Percentiles rank a stretch among this genome's conserved stretches.
phyloP scores from a whole-genome alignment of 495 filamentous ascomycete genomes.

The Penicillium paradoxum region DNA sequence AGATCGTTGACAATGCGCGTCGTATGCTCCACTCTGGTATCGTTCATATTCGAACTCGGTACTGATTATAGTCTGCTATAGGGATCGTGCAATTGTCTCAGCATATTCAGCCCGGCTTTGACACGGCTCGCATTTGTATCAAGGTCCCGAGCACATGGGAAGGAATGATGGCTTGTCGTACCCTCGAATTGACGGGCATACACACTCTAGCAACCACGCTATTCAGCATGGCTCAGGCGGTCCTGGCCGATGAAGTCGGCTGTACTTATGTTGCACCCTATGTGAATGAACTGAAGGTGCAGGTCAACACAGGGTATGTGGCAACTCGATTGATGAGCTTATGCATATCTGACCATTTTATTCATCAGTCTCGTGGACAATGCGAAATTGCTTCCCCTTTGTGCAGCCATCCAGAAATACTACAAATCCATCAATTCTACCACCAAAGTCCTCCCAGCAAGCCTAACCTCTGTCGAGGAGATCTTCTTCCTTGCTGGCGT shows the following conservation, averaged over 20 bases:
- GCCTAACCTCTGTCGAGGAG: conserved; percentile 52
- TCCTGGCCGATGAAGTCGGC: conserved; percentile 50
- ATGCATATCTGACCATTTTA: background rate
- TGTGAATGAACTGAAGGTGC: conserved; percentile 60
- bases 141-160: conserved; percentile 63
- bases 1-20: conserved; percentile 50
- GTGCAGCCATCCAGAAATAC: conserved; percentile 48
- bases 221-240: conserved; percentile 55
- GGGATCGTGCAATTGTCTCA: conserved; percentile 48
- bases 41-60: background rate
- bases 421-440: conserved; percentile 33
- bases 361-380: conserved; percentile 29
- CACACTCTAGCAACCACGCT: conserved; percentile 57
- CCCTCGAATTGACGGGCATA: conserved; percentile 48
- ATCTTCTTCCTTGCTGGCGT: conserved; percentile 54
- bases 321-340: background rate
- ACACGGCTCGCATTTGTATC: conserved; percentile 51
- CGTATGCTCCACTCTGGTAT: conserved; percentile 32
- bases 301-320: conserved; percentile 50
- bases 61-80: conserved; percentile 9
- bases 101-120: conserved; percentile 44
- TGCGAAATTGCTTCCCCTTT: conserved; percentile 43
- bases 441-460: conserved; percentile 54
- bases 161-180: conserved; percentile 56
- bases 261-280: conserved; percentile 60